Conservation (phyloP, 371 early-diverging fungal genomes). For the Apophysomyces sp. region DNA sequence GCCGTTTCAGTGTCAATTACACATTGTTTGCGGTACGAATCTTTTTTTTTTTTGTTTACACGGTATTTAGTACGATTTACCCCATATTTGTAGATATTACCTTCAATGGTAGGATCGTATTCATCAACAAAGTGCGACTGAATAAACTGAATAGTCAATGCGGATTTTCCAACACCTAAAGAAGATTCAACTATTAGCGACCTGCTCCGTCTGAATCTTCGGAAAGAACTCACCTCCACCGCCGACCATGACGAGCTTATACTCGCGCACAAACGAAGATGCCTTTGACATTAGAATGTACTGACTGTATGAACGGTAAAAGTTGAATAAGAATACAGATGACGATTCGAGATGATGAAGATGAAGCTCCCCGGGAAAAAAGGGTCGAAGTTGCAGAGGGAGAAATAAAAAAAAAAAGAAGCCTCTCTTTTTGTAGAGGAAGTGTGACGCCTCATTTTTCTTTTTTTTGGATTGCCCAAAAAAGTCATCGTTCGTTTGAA, state of each 20-base stretch:
- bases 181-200: background rate
- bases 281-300: slow-evolving; percentile 39
- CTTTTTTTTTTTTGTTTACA: slow-evolving; percentile 32
- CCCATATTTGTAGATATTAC: slow-evolving; percentile 22
- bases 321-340: background rate
- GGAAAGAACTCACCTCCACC: slow-evolving; percentile 65
- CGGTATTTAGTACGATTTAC: background rate
- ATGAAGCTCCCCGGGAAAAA: slow-evolving; percentile 1
- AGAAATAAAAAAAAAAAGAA: background rate
- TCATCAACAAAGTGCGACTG: slow-evolving; percentile 90
- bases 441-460: no score
- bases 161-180: slow-evolving; percentile 80
- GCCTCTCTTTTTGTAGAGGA: background rate
- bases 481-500: no score
- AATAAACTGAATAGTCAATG: slow-evolving; percentile 89
- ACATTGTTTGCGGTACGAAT: slow-evolving; percentile 90
- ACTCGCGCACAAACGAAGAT: slow-evolving; percentile 63
- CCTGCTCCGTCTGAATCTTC: background rate
- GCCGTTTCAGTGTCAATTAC: slow-evolving; percentile 82
- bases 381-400: slow-evolving; percentile 1
- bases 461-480: no score
- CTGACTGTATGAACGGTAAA: background rate
- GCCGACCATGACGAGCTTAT: slow-evolving; percentile 82
- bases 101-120: slow-evolving; percentile 94
- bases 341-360: background rate